Evolutionary conservation across 176 grass and related monocot species (phyloP), one percentile per base, ranked within the genome.

Genomic region (Pontederia crassipes): DNA sequence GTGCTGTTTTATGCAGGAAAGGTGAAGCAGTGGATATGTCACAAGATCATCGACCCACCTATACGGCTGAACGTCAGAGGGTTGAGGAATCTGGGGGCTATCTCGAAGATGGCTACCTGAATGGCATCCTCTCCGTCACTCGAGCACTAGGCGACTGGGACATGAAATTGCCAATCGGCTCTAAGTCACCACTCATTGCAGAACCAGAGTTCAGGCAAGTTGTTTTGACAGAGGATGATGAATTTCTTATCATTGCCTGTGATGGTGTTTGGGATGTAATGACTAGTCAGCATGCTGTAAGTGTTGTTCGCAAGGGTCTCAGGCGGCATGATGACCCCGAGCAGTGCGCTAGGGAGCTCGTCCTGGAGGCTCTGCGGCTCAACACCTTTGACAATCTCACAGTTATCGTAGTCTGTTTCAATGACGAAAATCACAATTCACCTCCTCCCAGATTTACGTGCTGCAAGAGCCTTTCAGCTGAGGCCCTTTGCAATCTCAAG

Each of bases 1-100:
- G 66, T 1, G 66, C 66, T 16, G 52, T 69, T 45, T n/a, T 69
- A 12, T 69, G 66, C 12, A 17, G 66, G 29, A 69, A 56, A 45
- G 66, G 66, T 9, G 11, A 69, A 56, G 66, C 66, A 55, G 35
- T 69, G 1, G 66, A 69, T 8, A 69, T 69, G 66, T 69, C 66
- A 17, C 66, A 69, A 46, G 66, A 69, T 46, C 66, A 69, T 56
- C 16, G 52, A 13, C 66, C 66, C 1, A 57, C 15, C 66, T n/a
- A 47, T 57, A 15, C 28, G 12, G 29, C 29, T 9, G 66, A 69
- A 52, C 52, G 52, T 0, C 15, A 54, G 9, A 55, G 66, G 52
- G 66, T 69, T 8, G 16, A 57, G 16, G 50, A 48, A 52, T 66
- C 49, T 2, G 64, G 64, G 8, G 64, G 64, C 11, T 35, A 52